Evolutionary conservation across 2,329 filamentous ascomycete genomes (phyloP).

Genomic region (Xylariaceae sp.): DNA sequence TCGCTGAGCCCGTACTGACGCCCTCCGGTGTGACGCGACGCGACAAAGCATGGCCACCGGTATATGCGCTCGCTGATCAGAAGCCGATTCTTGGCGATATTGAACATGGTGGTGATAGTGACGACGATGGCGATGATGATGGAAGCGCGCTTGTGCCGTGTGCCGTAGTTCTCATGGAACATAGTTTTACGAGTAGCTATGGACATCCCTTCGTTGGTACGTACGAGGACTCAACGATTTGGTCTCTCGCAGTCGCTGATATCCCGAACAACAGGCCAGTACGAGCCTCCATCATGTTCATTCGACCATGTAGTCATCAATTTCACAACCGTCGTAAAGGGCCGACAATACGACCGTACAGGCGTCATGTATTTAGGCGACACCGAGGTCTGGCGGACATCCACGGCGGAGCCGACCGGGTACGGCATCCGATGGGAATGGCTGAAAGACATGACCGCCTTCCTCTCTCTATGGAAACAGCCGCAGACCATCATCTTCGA

Average conservation of each 20-base stretch:
- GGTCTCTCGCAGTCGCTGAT: constrained; percentile 4
- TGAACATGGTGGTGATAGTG: constrained; percentile 3
- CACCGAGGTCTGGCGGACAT: constrained; percentile 76
- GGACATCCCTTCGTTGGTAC: constrained; percentile 66
- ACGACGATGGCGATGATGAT: constrained; percentile 17
- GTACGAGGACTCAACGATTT: background rate
- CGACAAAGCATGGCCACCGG: constrained; percentile 32
- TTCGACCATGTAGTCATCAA: constrained; percentile 75
- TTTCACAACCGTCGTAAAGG: constrained; percentile 65
- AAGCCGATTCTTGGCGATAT: constrained; percentile 16
- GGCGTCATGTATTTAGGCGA: constrained; percentile 72
- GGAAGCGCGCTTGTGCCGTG: constrained; percentile 36
- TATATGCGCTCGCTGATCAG: constrained; percentile 18
- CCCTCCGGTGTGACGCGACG: constrained; percentile 38
- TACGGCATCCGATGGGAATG: constrained; percentile 70
- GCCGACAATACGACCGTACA: constrained; percentile 71
- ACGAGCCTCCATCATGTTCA: constrained; percentile 59
- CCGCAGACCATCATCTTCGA: constrained; percentile 76
- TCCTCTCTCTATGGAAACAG: constrained; percentile 60
- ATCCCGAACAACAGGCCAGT: constrained; percentile 44
- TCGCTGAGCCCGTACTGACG: constrained; percentile 60
- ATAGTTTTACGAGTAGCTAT: constrained; percentile 68
- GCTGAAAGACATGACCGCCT: constrained; percentile 72
- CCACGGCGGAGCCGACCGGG: constrained; percentile 69
- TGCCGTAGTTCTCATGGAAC: constrained; percentile 58